Conservation (phyloP, 306 rosid species). For the Vachellia collinsii region DNA sequence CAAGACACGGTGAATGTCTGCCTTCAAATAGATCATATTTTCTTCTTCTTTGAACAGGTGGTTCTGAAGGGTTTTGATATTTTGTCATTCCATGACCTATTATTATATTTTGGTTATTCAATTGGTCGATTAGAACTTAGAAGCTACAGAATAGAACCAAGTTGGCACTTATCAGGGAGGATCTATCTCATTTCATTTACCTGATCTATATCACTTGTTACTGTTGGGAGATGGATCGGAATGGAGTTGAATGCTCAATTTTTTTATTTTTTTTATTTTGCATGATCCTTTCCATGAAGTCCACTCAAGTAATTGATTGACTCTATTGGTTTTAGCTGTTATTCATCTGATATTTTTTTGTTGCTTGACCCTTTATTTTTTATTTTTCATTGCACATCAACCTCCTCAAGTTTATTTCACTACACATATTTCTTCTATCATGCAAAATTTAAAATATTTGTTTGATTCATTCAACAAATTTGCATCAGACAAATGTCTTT, state of each 20-base stretch:
- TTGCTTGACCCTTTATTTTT: constrained; percentile 19
- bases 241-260: not conserved
- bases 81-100: not conserved
- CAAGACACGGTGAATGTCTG: not conserved
- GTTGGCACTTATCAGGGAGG: not conserved
- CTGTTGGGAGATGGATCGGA: constrained; percentile 8
- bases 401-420: constrained; percentile 26
- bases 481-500: constrained; percentile 15
- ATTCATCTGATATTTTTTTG: constrained; percentile 5
- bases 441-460: constrained; percentile 12
- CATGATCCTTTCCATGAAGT: not conserved
- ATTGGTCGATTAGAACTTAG: constrained; percentile 17
- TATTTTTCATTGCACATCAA: constrained; percentile 10
- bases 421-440: not conserved
- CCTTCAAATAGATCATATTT: constrained; percentile 1
- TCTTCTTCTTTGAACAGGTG: not conserved
- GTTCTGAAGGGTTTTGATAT: not conserved
- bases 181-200: not conserved
- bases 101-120: not conserved
- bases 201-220: not conserved
- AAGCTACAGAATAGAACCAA: constrained; percentile 2
- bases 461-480: constrained; percentile 27
- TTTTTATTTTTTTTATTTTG: not conserved
- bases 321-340: constrained; percentile 8
- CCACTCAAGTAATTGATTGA: constrained; percentile 13